Evolutionary conservation across 2,329 filamentous ascomycete genomes (phyloP).

Genomic region (Lachnellula cervina): DNA sequence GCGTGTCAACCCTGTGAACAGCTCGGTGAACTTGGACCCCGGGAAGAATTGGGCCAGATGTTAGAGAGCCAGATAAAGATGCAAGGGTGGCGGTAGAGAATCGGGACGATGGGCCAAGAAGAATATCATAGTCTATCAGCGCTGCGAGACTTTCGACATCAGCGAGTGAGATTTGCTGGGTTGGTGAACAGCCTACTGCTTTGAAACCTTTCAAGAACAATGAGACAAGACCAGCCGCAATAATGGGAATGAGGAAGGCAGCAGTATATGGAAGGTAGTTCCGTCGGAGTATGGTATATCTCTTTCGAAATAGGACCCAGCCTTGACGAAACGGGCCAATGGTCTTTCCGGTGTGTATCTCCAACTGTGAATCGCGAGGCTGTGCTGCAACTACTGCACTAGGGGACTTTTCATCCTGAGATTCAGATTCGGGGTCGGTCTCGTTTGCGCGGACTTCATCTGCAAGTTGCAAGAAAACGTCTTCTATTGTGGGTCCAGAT

Average conservation of each 20-base stretch:
- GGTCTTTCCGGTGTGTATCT: conserved; percentile 62
- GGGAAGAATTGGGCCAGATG: conserved; percentile 12
- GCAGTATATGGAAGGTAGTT: conserved; percentile 74
- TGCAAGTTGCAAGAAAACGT: conserved; percentile 82
- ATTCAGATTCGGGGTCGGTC: conserved; percentile 12
- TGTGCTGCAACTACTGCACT: conserved; percentile 20
- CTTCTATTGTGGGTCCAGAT: conserved; percentile 84
- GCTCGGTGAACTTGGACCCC: conserved; percentile 12
- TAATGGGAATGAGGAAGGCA: conserved; percentile 71
- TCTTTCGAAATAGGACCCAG: conserved; percentile 71
- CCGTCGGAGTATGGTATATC: conserved; percentile 68
- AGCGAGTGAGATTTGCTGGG: conserved; percentile 41
- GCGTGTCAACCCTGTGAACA: conserved; percentile 49
- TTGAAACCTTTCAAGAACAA: conserved; percentile 62
- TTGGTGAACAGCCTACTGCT: conserved; percentile 48
- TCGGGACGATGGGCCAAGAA: conserved; percentile 42
- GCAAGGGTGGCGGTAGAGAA: conserved; percentile 31
- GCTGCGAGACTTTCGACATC: conserved; percentile 23
- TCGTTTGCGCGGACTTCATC: conserved; percentile 65
- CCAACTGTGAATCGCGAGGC: conserved; percentile 29
- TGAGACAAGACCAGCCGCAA: conserved; percentile 73
- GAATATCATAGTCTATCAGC: conserved; percentile 21
- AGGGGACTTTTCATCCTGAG: conserved; percentile 19
- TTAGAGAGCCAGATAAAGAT: conserved; percentile 23
- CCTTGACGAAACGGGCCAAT: conserved; percentile 68